These are phyloP conservation scores for Biancaea sappan DNA, from an alignment of 306 rosid species.

Conservation along the genomic window DNA sequence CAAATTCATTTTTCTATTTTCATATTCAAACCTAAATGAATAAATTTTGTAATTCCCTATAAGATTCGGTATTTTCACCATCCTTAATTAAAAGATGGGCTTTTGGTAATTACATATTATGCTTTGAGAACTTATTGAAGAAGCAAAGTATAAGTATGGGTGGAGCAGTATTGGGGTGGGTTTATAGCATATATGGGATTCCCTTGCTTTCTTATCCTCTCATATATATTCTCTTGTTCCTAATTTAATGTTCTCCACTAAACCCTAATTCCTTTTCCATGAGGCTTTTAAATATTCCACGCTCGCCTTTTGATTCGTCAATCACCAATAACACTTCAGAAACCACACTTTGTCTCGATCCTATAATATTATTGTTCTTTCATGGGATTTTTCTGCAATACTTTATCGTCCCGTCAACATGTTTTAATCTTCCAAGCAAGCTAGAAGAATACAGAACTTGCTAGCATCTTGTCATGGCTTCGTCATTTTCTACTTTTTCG, in stretches of 20 bases:
- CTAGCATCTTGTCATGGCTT: not conserved
- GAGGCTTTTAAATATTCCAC: slow-evolving; percentile 31
- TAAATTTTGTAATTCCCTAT: too few relatives aligned
- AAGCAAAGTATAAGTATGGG: slow-evolving; percentile 43
- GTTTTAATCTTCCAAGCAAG: not conserved
- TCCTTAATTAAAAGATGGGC: slow-evolving; percentile 1
- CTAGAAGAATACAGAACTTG: not conserved
- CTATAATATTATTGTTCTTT: slow-evolving; percentile 12
- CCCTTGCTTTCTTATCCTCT: slow-evolving; percentile 45
- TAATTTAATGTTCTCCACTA: slow-evolving; percentile 55
- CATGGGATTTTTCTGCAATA: slow-evolving; percentile 2
- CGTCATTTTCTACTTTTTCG: not conserved
- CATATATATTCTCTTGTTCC: not conserved
- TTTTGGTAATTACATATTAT: slow-evolving; percentile 47
- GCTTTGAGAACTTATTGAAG: slow-evolving; percentile 57
- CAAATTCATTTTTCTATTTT: too few relatives aligned
- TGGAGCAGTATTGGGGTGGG: slow-evolving; percentile 43
- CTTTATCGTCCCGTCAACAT: not conserved
- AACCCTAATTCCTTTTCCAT: slow-evolving; percentile 36
- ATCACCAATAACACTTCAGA: slow-evolving; percentile 33
- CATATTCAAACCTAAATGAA: too few relatives aligned
- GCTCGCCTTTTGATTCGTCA: slow-evolving; percentile 22
- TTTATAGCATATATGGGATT: slow-evolving; percentile 29
- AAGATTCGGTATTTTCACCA: too few relatives aligned
- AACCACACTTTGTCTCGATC: slow-evolving; percentile 35